Conservation (phyloP, 1,284 basidiomycete genomes). For the Volvariella surrecta region DNA sequence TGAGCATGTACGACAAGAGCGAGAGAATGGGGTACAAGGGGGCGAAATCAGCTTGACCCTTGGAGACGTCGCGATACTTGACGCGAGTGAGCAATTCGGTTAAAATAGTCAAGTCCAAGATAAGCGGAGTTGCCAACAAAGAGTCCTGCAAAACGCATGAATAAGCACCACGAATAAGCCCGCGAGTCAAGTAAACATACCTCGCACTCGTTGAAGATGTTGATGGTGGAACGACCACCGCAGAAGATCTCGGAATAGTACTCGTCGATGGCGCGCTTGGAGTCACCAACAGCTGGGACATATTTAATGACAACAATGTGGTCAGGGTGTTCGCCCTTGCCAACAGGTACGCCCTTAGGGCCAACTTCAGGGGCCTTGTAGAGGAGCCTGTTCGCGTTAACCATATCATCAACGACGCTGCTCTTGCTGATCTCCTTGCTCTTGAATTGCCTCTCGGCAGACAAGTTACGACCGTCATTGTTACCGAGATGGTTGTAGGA, state of each 20-base stretch:
- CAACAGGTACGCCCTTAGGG: conserved; percentile 54
- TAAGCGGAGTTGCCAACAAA: conserved; percentile 90
- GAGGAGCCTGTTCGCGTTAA: conserved; percentile 82
- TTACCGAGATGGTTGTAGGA: conserved; percentile 99
- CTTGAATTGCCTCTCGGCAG: conserved; percentile 91
- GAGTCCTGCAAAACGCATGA: conserved; percentile 58
- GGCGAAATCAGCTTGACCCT: conserved; percentile 50
- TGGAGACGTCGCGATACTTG: conserved; percentile 61
- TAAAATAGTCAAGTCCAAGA: conserved; percentile 90
- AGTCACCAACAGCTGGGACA: conserved; percentile 91
- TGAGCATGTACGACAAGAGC: conserved; percentile 92
- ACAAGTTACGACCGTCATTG: conserved; percentile 94
- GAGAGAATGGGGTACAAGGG: conserved; percentile 86
- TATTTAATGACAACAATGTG: conserved; percentile 97
- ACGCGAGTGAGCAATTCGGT: conserved; percentile 94
- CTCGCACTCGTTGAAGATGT: conserved; percentile 97
- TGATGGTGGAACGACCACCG: conserved; percentile 75
- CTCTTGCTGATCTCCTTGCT: conserved; percentile 98
- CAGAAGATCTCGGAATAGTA: conserved; percentile 95
- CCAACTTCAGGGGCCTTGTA: conserved; percentile 72
- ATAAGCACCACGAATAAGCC: conserved; percentile 2
- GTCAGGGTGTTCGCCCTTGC: conserved; percentile 92
- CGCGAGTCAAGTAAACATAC: conserved; percentile 23
- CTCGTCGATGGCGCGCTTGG: conserved; percentile 97
- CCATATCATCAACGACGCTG: conserved; percentile 97